A percentile compares a stretch with the other conserved stretches of the same genome.
These are phyloP conservation scores for Alternaria metachromatica DNA, from an alignment of 2,329 filamentous ascomycete species.

Conservation along the genomic window DNA sequence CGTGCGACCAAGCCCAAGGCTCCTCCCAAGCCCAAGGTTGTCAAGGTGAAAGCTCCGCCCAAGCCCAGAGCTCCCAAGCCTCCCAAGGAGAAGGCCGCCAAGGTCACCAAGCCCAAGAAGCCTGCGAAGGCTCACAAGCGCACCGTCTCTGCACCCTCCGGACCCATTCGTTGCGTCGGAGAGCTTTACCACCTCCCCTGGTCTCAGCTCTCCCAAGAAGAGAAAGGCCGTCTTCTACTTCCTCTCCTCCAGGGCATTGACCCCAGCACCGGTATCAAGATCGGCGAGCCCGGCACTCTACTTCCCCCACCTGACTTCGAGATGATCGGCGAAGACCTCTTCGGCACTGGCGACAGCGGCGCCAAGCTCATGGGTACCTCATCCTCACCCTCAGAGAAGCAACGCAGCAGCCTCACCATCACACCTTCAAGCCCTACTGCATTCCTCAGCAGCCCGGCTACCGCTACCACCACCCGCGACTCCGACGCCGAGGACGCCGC, in stretches of 20 bases:
- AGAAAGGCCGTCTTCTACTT: conserved; percentile 26
- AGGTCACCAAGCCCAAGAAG: conserved; percentile 1
- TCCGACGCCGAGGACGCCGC: background rate
- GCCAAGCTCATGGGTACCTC: background rate
- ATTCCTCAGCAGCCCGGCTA: background rate
- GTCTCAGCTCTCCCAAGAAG: conserved; percentile 12
- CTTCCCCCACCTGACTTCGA: background rate
- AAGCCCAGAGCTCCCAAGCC: conserved; percentile 1
- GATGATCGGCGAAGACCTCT: background rate
- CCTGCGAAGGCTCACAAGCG: conserved; percentile 3
- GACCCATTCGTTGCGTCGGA: background rate
- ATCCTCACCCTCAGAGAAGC: rapidly evolving
- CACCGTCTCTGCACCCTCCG: background rate
- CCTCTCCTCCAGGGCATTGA: conserved; percentile 27
- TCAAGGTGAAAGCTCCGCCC: background rate
- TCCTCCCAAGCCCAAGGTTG: background rate
- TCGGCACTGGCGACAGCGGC: background rate
- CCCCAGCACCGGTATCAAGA: conserved; percentile 13
- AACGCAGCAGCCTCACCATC: background rate
- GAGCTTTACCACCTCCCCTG: conserved; percentile 20
- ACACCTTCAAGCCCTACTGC: background rate
- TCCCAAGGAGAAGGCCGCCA: background rate
- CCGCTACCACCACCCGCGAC: background rate
- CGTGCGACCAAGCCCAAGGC: background rate
- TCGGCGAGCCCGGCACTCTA: background rate